A percentile compares a stretch with the other conserved stretches of the same genome.
Conservation (phyloP, 1,284 basidiomycete genomes). For the Mycena sp. region DNA sequence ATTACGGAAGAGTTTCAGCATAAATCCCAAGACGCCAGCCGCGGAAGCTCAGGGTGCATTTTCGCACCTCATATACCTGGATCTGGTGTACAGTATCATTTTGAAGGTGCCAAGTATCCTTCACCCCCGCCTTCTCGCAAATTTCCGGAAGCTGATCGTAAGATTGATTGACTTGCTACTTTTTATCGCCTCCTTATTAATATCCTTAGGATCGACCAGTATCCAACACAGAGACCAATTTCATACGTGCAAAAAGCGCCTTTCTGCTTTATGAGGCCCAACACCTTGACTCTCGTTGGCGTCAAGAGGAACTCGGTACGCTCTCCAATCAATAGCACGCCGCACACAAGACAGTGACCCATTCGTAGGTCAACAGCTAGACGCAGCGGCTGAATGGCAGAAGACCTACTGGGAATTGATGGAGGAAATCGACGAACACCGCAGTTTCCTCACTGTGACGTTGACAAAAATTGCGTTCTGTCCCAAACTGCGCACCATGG, state of each 20-base stretch:
- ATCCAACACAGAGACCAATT: conserved; percentile 16
- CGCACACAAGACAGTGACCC: too few relatives aligned
- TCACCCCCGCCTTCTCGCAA: neutral
- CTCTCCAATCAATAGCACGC: neutral
- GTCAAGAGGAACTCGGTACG: neutral
- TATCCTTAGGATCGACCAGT: neutral
- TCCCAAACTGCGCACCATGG: neutral
- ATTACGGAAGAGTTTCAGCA: neutral
- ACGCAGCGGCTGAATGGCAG: conserved; percentile 13
- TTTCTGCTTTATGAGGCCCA: conserved; percentile 9
- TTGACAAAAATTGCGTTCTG: conserved; percentile 15
- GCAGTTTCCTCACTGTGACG: conserved; percentile 9
- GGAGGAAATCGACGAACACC: conserved; percentile 23
- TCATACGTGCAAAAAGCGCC: conserved; percentile 18
- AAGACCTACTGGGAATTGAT: conserved; percentile 20
- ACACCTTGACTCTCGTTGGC: neutral
- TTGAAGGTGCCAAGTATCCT: conserved; percentile 8
- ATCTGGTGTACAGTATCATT: conserved; percentile 8
- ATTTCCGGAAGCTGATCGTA: conserved; percentile 12
- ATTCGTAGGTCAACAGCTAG: neutral
- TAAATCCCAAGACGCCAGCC: neutral
- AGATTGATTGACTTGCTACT: neutral
- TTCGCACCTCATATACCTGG: conserved; percentile 22
- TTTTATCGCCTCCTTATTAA: too few relatives aligned
- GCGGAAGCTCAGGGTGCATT: conserved; percentile 13